Evolutionary conservation across 2,329 filamentous ascomycete species (phyloP).

Genomic region (Simplicillium sp.): DNA sequence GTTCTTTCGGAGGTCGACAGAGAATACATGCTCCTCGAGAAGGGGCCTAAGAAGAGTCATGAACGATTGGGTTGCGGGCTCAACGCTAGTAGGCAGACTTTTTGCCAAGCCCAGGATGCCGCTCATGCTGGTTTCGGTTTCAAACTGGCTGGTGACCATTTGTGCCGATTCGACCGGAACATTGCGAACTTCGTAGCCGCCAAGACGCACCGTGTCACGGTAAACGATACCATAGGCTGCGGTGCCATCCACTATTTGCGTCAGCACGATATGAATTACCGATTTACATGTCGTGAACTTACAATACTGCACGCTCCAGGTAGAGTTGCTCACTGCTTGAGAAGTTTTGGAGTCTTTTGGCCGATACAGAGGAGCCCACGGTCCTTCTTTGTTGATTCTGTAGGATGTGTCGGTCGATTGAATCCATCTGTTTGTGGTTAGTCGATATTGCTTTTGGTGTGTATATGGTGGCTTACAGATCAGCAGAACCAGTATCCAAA

Average conservation of each 20-base stretch:
- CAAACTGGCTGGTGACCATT: constrained; percentile 30
- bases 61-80: constrained; percentile 31
- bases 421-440: constrained; percentile 34
- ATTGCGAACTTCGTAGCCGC: constrained; percentile 29
- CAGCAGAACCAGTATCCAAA: constrained; percentile 45
- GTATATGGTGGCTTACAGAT: constrained; percentile 45
- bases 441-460: fast-evolving
- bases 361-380: constrained; percentile 29
- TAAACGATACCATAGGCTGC: constrained; percentile 38
- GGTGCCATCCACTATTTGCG: constrained; percentile 29
- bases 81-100: constrained; percentile 31
- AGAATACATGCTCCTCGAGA: constrained; percentile 33
- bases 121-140: constrained; percentile 30
- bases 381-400: constrained; percentile 20
- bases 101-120: constrained; percentile 45
- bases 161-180: constrained; percentile 40
- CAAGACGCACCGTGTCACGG: constrained; percentile 38
- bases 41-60: constrained; percentile 32
- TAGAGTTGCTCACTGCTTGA: constrained; percentile 26
- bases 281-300: constrained; percentile 25
- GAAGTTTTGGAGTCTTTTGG: constrained; percentile 36
- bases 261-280: neutral
- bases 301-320: constrained; percentile 41
- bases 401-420: constrained; percentile 38
- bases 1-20: constrained; percentile 38